Conservation (phyloP, 2,329 filamentous ascomycete species). For the Trichophyton verrucosum region DNA sequence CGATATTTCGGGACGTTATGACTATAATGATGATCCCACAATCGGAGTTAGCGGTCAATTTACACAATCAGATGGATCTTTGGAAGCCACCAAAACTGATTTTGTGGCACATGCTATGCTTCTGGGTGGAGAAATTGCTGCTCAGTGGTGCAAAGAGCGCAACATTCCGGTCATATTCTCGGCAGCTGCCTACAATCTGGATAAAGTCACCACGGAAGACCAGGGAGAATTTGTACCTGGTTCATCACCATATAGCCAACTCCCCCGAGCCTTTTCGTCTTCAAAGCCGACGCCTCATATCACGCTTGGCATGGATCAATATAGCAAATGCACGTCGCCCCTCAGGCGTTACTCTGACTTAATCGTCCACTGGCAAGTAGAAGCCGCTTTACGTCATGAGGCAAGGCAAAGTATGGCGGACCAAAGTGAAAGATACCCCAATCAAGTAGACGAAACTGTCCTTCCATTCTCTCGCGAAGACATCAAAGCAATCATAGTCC, state of each 20-base stretch:
- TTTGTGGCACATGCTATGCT: conserved; percentile 43
- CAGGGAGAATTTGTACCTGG: conserved; percentile 28
- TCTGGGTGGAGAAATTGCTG: conserved; percentile 41
- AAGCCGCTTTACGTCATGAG: conserved; percentile 48
- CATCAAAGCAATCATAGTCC: conserved; percentile 39
- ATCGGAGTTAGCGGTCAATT: conserved; percentile 24
- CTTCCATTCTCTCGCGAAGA: conserved; percentile 38
- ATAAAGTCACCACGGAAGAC: conserved; percentile 22
- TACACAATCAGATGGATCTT: conserved; percentile 26
- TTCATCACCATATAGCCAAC: conserved; percentile 1
- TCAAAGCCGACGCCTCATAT: conserved; percentile 39
- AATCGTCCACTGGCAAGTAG: conserved; percentile 52
- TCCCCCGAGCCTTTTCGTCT: conserved; percentile 31
- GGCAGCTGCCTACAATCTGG: conserved; percentile 26
- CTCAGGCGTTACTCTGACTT: conserved; percentile 50
- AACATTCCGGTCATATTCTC: conserved; percentile 40
- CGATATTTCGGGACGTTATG: conserved; percentile 20
- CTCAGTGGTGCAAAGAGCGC: conserved; percentile 40
- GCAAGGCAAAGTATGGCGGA: conserved; percentile 16
- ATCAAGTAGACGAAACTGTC: conserved; percentile 20
- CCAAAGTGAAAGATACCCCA: conserved; percentile 30
- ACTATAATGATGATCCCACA: conserved; percentile 24
- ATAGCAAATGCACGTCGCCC: conserved; percentile 49
- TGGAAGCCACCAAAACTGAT: conserved; percentile 27
- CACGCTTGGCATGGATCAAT: conserved; percentile 40